Evolutionary conservation across 2,329 filamentous ascomycete species (phyloP), one percentile per base, ranked within the genome.

Genomic region (Alternaria gaisen): DNA sequence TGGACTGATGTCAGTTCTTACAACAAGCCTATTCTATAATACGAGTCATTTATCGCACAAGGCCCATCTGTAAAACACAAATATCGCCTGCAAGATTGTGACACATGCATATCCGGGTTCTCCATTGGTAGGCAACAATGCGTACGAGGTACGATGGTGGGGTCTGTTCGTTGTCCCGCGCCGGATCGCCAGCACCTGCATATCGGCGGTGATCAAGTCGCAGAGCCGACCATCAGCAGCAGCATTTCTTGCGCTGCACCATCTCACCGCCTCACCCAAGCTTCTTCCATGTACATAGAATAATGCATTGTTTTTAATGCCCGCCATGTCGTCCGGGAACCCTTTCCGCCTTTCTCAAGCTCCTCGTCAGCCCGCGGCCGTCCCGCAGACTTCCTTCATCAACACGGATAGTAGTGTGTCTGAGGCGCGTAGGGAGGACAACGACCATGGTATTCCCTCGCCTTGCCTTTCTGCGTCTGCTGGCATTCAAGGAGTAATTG

Each of bases 311-410:
- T 72, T 73, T 61, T 63, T 77, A 68, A 66, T 61, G 61, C 20
- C 61, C 70, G 76, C 58, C 71, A 80, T 80, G 77, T 77, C 70
- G 56, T 72, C 77, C 65, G 77, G 75, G 64, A 80, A 80, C 62
- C 77, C 77, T 18, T 80, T 80, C 70, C 77, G 77, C 65, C 64
- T 70, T 46, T 78, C 77, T 64, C 68, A 72, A 60, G 60, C 68
- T 46, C 69, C 67, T 56, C 67, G 64, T 53, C 71, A 67, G 61
- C 60, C 69, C 24, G 66, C 69, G 48, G 44, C 70, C 41, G 57
- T 68, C 56, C 66, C 74, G 56, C 66, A 67, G 53, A 65, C 70
- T 56, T 72, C 69, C 71, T 73, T 72, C 56, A 61, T 65, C 69
- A 58, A 68, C 58, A 53, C 66, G 42, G 64, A 74, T 60, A 67